Evolutionary conservation across 495 filamentous ascomycete species (phyloP), one percentile per base, ranked within the genome.

Genomic region (Penicillium odoratum): DNA sequence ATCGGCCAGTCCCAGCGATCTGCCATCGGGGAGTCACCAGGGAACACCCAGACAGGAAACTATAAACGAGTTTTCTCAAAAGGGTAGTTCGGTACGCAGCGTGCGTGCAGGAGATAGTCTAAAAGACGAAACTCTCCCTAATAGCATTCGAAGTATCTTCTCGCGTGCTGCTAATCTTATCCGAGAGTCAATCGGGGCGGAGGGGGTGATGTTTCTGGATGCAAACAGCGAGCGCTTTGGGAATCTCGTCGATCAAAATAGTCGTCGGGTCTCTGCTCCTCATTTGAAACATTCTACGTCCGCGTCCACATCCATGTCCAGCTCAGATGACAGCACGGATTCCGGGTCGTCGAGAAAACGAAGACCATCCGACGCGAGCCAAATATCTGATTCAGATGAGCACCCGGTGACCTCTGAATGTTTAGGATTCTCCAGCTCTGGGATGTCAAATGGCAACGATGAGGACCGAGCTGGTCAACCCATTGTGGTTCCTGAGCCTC

Each of bases 121-220:
- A 7, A 25, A 51, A 10, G 48, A 51, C 13, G 15, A 51, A 3
- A 34, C 48, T 25, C 48, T 51, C 5, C 48, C 13, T 6, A 36
- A 21, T 7, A 51, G 48, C 16, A 51, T 51, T 34, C 13, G 48
- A 36, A 53, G 16, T 21, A 29, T 53, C 8, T 43, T 53, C n/a
- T 66, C 63, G 9, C 71, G 74, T 36, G 81, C 81, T 16, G 69
- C 75, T 30, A 77, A 77, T 49, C 65, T 83, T 18, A 75, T 82
- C 30, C 69, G 80, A 18, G 76, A 82, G 56, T 69, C 76, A 7
- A 74, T 81, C 33, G 74, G 76, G n/a, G 74, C 77, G 11, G 79
- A 81, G 6, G 81, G 78, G 0, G 72, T 76, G 11, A 49, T 80
- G 7, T 82, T 78, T 57, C 66, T 43, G 38, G 51, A 53, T 30